Conservation (phyloP, 495 filamentous ascomycete genomes). For the Tuber indicum region DNA sequence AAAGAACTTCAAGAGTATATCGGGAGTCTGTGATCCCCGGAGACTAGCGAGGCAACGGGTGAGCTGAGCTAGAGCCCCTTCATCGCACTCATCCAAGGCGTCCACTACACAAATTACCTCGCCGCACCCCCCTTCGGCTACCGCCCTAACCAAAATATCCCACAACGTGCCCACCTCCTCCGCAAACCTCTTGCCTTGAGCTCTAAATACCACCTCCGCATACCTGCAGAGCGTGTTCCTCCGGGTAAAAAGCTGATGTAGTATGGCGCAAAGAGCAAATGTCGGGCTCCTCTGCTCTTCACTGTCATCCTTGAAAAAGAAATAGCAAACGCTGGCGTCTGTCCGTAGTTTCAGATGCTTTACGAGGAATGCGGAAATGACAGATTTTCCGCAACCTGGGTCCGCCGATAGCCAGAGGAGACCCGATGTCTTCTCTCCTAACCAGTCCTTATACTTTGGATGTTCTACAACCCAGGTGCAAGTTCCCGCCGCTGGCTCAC, state of each 20-base stretch:
- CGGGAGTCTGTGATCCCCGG: too few species aligned
- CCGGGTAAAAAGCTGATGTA: slow-evolving; percentile 44
- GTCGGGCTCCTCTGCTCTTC: slow-evolving; percentile 21
- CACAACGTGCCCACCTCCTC: slow-evolving; percentile 41
- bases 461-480: slow-evolving; percentile 21
- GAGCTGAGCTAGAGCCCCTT: too few species aligned
- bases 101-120: too few species aligned
- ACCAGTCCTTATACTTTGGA: slow-evolving; percentile 14
- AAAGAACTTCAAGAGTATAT: too few species aligned
- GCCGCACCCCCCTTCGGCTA: too few species aligned
- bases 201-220: slow-evolving; percentile 30
- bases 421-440: too few species aligned
- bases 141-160: slow-evolving; percentile 12
- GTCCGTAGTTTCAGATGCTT: slow-evolving; percentile 38
- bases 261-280: slow-evolving; percentile 42
- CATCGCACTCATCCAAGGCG: too few species aligned
- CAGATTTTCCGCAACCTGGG: slow-evolving; percentile 28
- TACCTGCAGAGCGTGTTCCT: slow-evolving; percentile 34
- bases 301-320: slow-evolving; percentile 7
- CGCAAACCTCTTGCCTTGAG: slow-evolving; percentile 35
- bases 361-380: slow-evolving; percentile 42
- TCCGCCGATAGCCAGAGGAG: slow-evolving; percentile 20
- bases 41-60: too few species aligned
- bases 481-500: slow-evolving; percentile 14
- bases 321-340: slow-evolving; percentile 41